These are phyloP conservation scores for Rhizomucor pusillus DNA, from an alignment of 371 early-diverging fungal genomes.

Conservation along the genomic window DNA sequence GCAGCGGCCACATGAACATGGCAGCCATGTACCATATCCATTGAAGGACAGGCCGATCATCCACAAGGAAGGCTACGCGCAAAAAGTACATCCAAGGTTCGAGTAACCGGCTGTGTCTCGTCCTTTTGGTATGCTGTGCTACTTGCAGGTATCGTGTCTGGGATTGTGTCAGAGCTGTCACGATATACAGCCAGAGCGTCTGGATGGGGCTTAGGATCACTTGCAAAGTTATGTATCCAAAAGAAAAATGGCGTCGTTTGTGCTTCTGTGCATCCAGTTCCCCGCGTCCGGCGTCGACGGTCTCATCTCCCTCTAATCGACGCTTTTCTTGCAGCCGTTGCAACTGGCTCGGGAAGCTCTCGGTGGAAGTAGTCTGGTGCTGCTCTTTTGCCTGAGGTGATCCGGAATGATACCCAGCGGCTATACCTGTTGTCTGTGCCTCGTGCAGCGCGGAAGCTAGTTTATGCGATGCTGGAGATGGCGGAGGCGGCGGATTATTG, in stretches of 20 bases:
- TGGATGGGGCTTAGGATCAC: slow-evolving; percentile 37
- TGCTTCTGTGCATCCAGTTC: slow-evolving; percentile 16
- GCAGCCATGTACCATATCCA: slow-evolving; percentile 48
- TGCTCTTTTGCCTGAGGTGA: background rate
- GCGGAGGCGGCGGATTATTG: background rate
- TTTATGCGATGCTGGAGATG: slow-evolving; percentile 6
- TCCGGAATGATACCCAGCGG: background rate
- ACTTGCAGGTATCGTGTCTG: slow-evolving; percentile 44
- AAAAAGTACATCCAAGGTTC: slow-evolving; percentile 40
- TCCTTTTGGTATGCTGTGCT: slow-evolving; percentile 35
- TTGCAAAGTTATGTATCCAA: slow-evolving; percentile 44
- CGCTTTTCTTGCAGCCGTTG: slow-evolving; percentile 39
- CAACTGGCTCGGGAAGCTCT: slow-evolving; percentile 34
- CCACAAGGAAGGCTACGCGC: slow-evolving; percentile 27
- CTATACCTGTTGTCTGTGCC: slow-evolving; percentile 14
- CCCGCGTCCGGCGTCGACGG: slow-evolving; percentile 15
- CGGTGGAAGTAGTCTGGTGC: slow-evolving; percentile 7
- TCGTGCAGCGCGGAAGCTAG: slow-evolving; percentile 11
- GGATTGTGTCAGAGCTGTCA: slow-evolving; percentile 36
- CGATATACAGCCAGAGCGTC: slow-evolving; percentile 30
- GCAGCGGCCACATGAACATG: slow-evolving; percentile 47
- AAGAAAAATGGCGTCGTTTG: slow-evolving; percentile 32
- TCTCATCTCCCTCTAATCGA: slow-evolving; percentile 21
- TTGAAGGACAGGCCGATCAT: slow-evolving; percentile 33
- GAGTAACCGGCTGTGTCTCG: slow-evolving; percentile 31